Percentiles rank a stretch among this genome's conserved stretches.
These are phyloP conservation scores for Paramecium primaurelia DNA, from an alignment of 73 alveolate species.

Conservation along the genomic window DNA sequence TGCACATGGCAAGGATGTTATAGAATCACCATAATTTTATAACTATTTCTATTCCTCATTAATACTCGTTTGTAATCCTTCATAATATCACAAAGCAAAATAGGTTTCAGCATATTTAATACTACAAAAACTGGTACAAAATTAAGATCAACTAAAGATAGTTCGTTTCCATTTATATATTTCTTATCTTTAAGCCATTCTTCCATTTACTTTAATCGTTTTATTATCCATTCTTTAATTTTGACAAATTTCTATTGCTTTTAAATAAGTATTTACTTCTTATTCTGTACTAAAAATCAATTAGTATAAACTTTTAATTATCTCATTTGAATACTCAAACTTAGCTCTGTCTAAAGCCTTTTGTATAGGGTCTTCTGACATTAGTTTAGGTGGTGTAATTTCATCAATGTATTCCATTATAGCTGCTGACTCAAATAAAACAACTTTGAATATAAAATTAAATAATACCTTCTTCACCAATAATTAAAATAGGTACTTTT, in stretches of 20 bases:
- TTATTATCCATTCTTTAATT: background rate
- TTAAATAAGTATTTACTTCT: background rate
- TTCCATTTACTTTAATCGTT: background rate
- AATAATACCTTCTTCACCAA: constrained; percentile 10
- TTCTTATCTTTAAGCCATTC: constrained; percentile 7
- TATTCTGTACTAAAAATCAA: background rate
- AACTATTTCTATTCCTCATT: background rate
- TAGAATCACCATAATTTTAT: background rate
- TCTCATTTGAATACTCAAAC: background rate
- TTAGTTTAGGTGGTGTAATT: background rate
- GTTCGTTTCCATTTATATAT: background rate
- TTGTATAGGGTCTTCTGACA: background rate
- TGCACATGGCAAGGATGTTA: background rate
- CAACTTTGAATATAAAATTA: background rate
- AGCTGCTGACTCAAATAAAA: constrained; percentile 30
- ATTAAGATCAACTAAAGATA: background rate
- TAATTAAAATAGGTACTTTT: constrained; percentile 26
- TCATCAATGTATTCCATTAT: constrained; percentile 43
- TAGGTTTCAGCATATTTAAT: background rate
- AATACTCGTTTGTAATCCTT: background rate
- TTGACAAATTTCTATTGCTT: background rate
- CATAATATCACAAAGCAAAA: background rate
- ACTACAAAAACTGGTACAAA: constrained; percentile 17
- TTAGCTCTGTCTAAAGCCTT: constrained; percentile 26
- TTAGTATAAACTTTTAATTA: background rate